Evolutionary conservation across 768 basidiomycete species (phyloP), one percentile per base, ranked within the genome.

Genomic region (Rickenella mellea): DNA sequence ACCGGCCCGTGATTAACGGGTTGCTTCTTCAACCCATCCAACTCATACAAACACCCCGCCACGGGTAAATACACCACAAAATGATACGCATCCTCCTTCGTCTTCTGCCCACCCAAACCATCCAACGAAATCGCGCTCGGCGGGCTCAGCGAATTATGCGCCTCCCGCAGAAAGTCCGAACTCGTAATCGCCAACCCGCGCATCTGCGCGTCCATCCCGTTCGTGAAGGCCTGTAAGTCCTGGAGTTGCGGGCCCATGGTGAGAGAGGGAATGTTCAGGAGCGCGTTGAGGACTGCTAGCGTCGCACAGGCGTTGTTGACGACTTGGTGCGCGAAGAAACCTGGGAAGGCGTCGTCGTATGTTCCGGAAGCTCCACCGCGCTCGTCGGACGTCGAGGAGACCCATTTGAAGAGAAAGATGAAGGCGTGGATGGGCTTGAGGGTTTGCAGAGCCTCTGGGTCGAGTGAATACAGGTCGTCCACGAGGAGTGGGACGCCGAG

Each of bases 281-380:
- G 72, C 22, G 87, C 89, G 55, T 97, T 96, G 45, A 96, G 65
- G 26, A 94, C 89, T 4, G 92, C 93, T 25, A 96, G 66, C n/a
- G 92, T 94, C 12, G 90, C 94, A 53, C 94, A 99, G 4, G 92
- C 90, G 52, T 98, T 99, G 63, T 93, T 91, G 51, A 96, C 89
- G 39, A 90, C 88, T 62, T 83, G 90, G 51, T 90, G 85, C 2
- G 92, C 91, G 56, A 96, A 97, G 64, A 89, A 91, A 10, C 89
- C 88, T 3, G 83, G 69, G 50, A 91, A 92, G 14, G 80, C 76
- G 35, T 69, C 58, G 55, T 89, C 86, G 53, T 80, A 83, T 44
- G 73, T 68, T 32, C 86, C 85, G 17, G 68, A 64, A 2, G 68
- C 4, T 62, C 63, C 29, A 54, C 52, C 46, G 5, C 47, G 42